Evolutionary conservation across 306 rosid species (phyloP).

Genomic region (Rosa persica): DNA sequence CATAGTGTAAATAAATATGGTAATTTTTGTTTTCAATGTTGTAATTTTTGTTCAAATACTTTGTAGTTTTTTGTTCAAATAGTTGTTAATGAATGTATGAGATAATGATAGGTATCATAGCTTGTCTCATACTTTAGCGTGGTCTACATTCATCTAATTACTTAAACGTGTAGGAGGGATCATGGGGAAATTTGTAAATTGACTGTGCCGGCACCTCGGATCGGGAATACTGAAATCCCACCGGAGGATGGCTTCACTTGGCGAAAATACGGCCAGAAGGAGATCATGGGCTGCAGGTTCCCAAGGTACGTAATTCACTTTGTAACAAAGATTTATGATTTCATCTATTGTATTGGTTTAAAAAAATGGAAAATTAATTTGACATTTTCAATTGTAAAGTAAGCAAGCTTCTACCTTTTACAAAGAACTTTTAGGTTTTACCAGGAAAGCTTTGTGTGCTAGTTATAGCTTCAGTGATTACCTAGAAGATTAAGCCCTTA

Average conservation of each 20-base stretch:
- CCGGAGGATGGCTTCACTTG: constrained; percentile 75
- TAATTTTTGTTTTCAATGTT: too few species aligned
- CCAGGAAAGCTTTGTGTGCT: neutral
- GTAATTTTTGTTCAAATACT: too few species aligned
- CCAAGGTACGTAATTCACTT: constrained; percentile 49
- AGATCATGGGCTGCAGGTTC: constrained; percentile 57
- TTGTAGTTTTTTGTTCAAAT: too few species aligned
- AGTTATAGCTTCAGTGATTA: neutral
- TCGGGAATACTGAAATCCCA: constrained; percentile 68
- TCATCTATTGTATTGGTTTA: neutral
- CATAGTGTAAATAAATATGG: too few species aligned
- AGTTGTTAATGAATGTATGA: too few species aligned
- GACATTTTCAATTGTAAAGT: too few species aligned
- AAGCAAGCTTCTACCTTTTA: neutral
- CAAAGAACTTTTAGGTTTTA: neutral
- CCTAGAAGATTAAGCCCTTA: neutral
- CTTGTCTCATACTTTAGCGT: too few species aligned
- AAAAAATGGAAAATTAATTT: too few species aligned
- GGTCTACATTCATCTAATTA: neutral
- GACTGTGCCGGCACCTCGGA: constrained; percentile 51
- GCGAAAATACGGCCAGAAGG: constrained; percentile 89
- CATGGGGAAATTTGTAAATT: constrained; percentile 30
- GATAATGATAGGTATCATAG: too few species aligned
- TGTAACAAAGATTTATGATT: neutral
- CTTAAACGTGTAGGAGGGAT: constrained; percentile 38